phyloP scores from a whole-genome alignment of 1,284 basidiomycete genomes.

The Golubevia pallescens region DNA sequence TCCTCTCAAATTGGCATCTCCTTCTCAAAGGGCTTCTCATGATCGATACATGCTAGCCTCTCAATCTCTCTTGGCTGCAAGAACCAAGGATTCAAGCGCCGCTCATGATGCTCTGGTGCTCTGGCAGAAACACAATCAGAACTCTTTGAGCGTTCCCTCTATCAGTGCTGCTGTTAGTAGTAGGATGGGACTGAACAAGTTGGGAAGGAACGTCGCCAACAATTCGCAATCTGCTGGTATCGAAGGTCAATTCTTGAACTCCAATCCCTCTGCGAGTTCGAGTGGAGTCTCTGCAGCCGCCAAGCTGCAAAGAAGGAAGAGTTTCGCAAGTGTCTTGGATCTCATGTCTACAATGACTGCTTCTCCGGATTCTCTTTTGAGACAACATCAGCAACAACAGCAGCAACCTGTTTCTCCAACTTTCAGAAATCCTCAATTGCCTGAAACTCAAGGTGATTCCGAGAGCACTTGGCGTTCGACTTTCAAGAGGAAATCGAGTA shows the following conservation, averaged over 20 bases:
- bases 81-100: neutral
- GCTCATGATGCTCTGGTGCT: neutral
- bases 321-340: neutral
- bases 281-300: neutral
- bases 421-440: neutral
- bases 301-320: neutral
- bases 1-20: constrained; percentile 17
- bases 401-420: neutral
- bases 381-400: neutral
- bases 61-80: constrained; percentile 18
- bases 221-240: neutral
- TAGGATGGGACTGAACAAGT: neutral
- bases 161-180: neutral
- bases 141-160: neutral
- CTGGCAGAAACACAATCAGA: neutral
- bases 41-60: constrained; percentile 58
- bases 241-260: neutral
- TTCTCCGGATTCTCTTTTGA: neutral
- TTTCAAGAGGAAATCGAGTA: neutral
- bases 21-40: constrained; percentile 40
- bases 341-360: neutral
- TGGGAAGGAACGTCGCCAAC: neutral
- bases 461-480: neutral
- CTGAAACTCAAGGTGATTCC: neutral
- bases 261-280: neutral